phyloP scores from a whole-genome alignment of 768 basidiomycete genomes.

The Boletus vermiculosoides region DNA sequence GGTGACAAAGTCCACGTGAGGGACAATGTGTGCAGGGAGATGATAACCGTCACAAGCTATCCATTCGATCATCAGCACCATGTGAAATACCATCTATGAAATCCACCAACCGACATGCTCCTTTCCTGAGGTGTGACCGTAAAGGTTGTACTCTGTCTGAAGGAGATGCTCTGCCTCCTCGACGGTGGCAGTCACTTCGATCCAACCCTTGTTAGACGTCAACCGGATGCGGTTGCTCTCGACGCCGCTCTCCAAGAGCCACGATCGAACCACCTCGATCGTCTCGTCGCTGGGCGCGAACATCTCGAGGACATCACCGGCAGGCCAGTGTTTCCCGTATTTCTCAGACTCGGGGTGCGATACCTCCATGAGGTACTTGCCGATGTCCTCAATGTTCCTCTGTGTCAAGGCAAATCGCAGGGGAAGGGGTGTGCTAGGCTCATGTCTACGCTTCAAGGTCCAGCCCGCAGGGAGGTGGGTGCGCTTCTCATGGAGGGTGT shows the following conservation, averaged over 20 bases:
- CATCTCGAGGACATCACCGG: conserved; percentile 22
- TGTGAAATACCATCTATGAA: conserved; percentile 1
- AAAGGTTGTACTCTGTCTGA: conserved; percentile 29
- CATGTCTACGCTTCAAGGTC: conserved; percentile 23
- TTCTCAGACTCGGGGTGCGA: too few species aligned
- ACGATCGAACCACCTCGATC: too few species aligned
- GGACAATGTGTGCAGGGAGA: too few species aligned
- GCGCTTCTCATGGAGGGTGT: too few species aligned
- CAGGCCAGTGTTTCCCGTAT: conserved; percentile 26
- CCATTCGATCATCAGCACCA: conserved; percentile 9
- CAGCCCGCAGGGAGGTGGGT: too few species aligned
- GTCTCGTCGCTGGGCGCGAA: conserved; percentile 29
- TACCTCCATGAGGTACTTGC: neutral
- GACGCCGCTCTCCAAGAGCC: conserved; percentile 17
- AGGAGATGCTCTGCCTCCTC: too few species aligned
- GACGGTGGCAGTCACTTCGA: too few species aligned
- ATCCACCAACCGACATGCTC: conserved; percentile 29
- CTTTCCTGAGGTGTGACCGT: conserved; percentile 28
- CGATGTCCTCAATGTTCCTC: conserved; percentile 30
- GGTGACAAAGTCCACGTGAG: conserved; percentile 23
- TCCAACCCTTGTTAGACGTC: neutral
- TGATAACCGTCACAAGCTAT: too few species aligned
- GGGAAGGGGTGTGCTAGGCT: conserved; percentile 18
- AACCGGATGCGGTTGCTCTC: conserved; percentile 21
- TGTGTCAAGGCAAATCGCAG: conserved; percentile 21